phyloP scores from a whole-genome alignment of 805 yeast species.

The Kodamaea lidongshanica region DNA sequence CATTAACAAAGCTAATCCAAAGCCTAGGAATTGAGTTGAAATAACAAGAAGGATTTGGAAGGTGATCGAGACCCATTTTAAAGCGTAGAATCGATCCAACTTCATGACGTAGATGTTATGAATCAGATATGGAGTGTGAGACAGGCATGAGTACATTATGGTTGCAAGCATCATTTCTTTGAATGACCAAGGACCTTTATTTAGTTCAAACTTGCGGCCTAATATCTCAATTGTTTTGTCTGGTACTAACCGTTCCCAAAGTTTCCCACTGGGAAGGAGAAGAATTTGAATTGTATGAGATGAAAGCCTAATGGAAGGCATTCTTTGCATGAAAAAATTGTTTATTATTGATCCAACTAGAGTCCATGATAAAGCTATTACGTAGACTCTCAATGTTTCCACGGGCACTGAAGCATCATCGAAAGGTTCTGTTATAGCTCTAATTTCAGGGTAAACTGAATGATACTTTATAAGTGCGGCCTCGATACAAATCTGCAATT shows the following conservation, averaged over 20 bases:
- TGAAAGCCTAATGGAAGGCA: conserved; percentile 37
- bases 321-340: conserved; percentile 51
- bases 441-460: conserved; percentile 61
- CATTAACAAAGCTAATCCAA: conserved; percentile 61
- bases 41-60: conserved; percentile 49
- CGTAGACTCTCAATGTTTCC: conserved; percentile 53
- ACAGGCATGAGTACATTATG: conserved; percentile 38
- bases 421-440: conserved; percentile 55
- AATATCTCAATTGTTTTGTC: conserved; percentile 15
- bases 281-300: conserved; percentile 37
- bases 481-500: conserved; percentile 31
- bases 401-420: conserved; percentile 47
- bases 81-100: conserved; percentile 35
- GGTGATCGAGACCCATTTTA: conserved; percentile 42
- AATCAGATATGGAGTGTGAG: conserved; percentile 37
- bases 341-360: conserved; percentile 50
- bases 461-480: conserved; percentile 39
- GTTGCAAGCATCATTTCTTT: conserved; percentile 43
- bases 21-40: conserved; percentile 58
- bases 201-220: conserved; percentile 23
- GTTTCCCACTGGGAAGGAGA: conserved; percentile 33
- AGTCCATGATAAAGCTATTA: conserved; percentile 46
- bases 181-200: conserved; percentile 40
- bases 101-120: conserved; percentile 41
- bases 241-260: conserved; percentile 33